phyloP scores from a whole-genome alignment of 1,139 yeast species.

The Tardiomyces blankii region DNA sequence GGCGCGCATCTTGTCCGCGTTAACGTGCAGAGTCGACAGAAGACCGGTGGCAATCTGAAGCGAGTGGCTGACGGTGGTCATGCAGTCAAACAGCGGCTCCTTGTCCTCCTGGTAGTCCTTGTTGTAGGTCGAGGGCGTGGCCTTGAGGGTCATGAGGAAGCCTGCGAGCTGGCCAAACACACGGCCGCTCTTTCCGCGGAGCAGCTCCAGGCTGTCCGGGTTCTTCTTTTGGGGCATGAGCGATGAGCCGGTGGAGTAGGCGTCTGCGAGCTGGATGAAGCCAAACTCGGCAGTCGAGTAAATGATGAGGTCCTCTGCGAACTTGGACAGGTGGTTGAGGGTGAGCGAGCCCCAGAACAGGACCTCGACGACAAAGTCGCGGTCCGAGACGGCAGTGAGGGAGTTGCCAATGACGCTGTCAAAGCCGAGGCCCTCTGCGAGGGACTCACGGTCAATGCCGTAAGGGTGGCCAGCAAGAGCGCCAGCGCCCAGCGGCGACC shows the following conservation, averaged over 20 bases:
- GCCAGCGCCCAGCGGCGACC: slow-evolving; percentile 90
- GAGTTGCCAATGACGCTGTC: slow-evolving; percentile 87
- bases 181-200: slow-evolving; percentile 96
- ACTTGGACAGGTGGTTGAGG: slow-evolving; percentile 89
- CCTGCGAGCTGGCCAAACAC: slow-evolving; percentile 94
- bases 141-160: slow-evolving; percentile 88
- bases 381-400: slow-evolving; percentile 86
- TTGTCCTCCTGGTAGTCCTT: slow-evolving; percentile 99
- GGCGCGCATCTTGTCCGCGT: slow-evolving; percentile 63
- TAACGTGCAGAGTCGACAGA: slow-evolving; percentile 67
- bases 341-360: slow-evolving; percentile 94
- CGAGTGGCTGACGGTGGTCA: slow-evolving; percentile 88
- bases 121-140: slow-evolving; percentile 94
- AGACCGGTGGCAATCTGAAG: slow-evolving; percentile 93
- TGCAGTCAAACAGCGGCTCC: slow-evolving; percentile 89
- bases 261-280: slow-evolving; percentile 85
- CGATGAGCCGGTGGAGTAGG: slow-evolving; percentile 96
- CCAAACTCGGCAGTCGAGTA: slow-evolving; percentile 98
- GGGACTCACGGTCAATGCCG: slow-evolving; percentile 86
- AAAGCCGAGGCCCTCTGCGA: slow-evolving; percentile 73
- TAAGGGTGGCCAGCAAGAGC: slow-evolving; percentile 99
- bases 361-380: slow-evolving; percentile 96
- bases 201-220: slow-evolving; percentile 88
- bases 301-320: slow-evolving; percentile 88
- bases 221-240: slow-evolving; percentile 99